Percentiles rank a stretch among this genome's conserved stretches.
Evolutionary conservation across 2,329 filamentous ascomycete genomes (phyloP).

Genomic region (Phialemonium atrogriseum): DNA sequence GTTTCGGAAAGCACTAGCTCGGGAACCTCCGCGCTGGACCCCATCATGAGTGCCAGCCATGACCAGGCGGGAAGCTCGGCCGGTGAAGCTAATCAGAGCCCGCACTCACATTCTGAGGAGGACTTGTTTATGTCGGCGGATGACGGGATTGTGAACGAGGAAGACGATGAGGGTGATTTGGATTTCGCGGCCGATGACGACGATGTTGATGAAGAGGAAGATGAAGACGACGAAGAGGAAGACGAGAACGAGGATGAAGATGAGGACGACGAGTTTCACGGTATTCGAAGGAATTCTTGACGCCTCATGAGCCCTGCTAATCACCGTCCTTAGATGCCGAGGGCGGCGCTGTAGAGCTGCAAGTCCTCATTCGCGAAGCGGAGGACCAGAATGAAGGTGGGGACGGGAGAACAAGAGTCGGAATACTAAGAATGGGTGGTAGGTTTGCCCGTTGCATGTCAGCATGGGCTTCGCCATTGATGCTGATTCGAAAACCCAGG

Average conservation of each 20-base stretch:
- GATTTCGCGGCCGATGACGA: conserved; percentile 17
- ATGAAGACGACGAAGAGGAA: conserved; percentile 13
- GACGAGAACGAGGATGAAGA: conserved; percentile 19
- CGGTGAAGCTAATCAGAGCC: too few species aligned
- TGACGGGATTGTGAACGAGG: conserved; percentile 13
- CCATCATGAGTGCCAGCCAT: too few species aligned
- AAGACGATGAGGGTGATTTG: conserved; percentile 10
- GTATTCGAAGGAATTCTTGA: too few species aligned
- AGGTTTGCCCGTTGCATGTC: conserved; percentile 10
- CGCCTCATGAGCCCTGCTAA: background rate
- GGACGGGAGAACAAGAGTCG: conserved; percentile 19
- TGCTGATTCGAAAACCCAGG: background rate
- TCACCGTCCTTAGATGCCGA: background rate
- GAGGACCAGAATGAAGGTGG: conserved; percentile 21
- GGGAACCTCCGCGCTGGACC: too few species aligned
- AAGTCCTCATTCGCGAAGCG: conserved; percentile 4
- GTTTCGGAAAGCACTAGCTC: too few species aligned
- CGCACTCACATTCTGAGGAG: too few species aligned
- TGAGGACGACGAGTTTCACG: conserved; percentile 7
- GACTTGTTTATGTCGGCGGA: too few species aligned
- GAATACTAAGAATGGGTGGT: conserved; percentile 14
- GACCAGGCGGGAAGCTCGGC: too few species aligned
- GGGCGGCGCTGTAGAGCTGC: background rate
- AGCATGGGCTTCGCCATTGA: conserved; percentile 2
- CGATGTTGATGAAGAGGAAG: conserved; percentile 16